These are phyloP conservation scores for Rhododendron ovatum DNA, from an alignment of 148 eudicot genomes.

Conservation along the genomic window DNA sequence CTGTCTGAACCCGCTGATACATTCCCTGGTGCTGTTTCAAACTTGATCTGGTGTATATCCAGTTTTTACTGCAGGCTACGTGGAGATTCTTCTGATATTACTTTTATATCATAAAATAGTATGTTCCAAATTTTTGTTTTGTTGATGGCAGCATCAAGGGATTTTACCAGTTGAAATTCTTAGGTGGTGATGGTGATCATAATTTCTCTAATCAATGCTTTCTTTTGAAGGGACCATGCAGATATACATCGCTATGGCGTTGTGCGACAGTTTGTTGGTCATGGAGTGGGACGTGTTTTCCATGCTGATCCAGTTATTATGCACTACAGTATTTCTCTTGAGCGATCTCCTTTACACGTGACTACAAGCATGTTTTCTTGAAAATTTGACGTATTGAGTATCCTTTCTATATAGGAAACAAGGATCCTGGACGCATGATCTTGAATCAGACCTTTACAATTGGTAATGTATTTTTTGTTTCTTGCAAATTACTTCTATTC, in stretches of 20 bases:
- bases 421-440: constrained; percentile 70
- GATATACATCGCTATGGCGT: constrained; percentile 82
- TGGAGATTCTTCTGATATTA: neutral
- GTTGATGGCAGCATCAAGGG: neutral
- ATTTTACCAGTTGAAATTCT: neutral
- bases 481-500: neutral
- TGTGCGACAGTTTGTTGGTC: constrained; percentile 89
- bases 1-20: neutral
- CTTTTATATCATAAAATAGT: neutral
- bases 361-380: neutral
- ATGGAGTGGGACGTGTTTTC: constrained; percentile 90
- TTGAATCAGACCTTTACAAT: constrained; percentile 94
- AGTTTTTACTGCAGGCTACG: neutral
- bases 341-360: constrained; percentile 1
- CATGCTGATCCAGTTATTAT: constrained; percentile 88
- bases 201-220: constrained; percentile 5
- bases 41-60: neutral
- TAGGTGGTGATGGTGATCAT: neutral
- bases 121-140: neutral
- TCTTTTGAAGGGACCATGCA: constrained; percentile 68
- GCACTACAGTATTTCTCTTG: constrained; percentile 59
- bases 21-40: neutral
- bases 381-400: neutral
- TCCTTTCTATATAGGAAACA: constrained; percentile 56
- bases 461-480: constrained; percentile 43